Evolutionary conservation across 139 green algal genomes (phyloP), one percentile per base, ranked within the genome.

Genomic region (Edaphochlamys debaryana): DNA sequence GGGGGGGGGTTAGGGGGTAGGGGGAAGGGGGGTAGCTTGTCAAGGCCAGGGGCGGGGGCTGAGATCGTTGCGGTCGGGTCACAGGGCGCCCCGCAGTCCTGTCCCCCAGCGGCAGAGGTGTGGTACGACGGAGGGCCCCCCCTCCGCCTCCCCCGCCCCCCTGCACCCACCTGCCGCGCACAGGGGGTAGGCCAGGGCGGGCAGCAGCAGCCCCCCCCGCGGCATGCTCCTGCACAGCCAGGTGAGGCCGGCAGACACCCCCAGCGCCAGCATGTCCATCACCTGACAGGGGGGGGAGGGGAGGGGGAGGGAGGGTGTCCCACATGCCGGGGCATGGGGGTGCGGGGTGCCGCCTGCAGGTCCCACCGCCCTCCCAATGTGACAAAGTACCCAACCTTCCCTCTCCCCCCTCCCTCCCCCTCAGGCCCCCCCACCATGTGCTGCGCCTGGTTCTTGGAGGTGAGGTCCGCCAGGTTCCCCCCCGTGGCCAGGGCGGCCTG

Each of bases 381-480:
- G n/a, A n/a, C n/a, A n/a, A n/a, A n/a, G n/a, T n/a, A n/a, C n/a
- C n/a, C n/a, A n/a, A n/a, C n/a, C n/a, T n/a, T n/a, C n/a, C n/a
- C 27, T 23, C 23, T 13, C 58, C 32, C 11, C 48, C 50, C 34
- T 48, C 27, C 52, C 45, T 50, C 71, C 2, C 34, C 20, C 34
- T 40, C 50, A 2, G 17, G 20, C 52, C 30, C 17, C 3, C 42
- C 5, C 41, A 73, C 76, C 76, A 72, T 73, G 42, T 72, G 76
- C 62, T 73, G 63, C 73, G 73, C 93, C 90, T 97, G 94, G 30
- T 90, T 93, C 87, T 98, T 98, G 60, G 96, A 95, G 13, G 94
- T 94, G 38, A 99, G 91, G 87, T 99, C 96, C 20, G 94, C 94
- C 62, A 99, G 87, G 87, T 99, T 99, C n/a, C 96, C 93, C 1